These are phyloP conservation scores for Chlorella sorokiniana DNA, from an alignment of 139 green algal genomes.

Conservation along the genomic window DNA sequence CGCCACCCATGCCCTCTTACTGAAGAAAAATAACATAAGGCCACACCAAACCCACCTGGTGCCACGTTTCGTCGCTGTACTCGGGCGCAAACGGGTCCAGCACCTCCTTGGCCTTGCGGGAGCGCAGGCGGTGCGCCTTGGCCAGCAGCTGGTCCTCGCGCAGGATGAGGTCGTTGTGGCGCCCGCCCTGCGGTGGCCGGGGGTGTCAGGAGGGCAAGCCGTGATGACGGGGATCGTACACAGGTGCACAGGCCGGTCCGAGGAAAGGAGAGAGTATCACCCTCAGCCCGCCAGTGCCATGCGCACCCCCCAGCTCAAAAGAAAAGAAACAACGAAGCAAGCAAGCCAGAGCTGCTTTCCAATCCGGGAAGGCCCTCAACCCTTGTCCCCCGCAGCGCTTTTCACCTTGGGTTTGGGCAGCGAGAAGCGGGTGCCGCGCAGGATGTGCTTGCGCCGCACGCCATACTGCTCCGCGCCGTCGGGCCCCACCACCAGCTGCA, in stretches of 20 bases:
- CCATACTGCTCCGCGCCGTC: constrained; percentile 83
- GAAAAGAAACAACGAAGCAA: not conserved
- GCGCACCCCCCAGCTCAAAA: too few relatives aligned
- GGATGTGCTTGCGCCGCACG: constrained; percentile 77
- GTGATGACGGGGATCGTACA: not conserved
- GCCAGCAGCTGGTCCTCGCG: constrained; percentile 87
- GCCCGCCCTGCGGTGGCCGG: constrained; percentile 66
- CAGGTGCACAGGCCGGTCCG: too few relatives aligned
- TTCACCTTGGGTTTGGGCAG: constrained; percentile 91
- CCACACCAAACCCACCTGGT: constrained; percentile 29
- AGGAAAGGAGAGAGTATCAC: too few relatives aligned
- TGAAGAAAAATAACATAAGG: too few relatives aligned
- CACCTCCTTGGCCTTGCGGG: constrained; percentile 40
- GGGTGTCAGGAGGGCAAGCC: not conserved
- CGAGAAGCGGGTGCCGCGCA: constrained; percentile 84
- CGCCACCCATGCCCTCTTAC: too few relatives aligned
- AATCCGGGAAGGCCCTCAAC: not conserved
- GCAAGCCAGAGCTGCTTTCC: too few relatives aligned
- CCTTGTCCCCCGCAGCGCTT: constrained; percentile 14
- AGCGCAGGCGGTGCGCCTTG: constrained; percentile 50
- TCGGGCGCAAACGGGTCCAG: constrained; percentile 82
- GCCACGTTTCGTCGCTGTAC: constrained; percentile 72
- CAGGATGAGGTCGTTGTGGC: constrained; percentile 74
- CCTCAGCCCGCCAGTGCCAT: too few relatives aligned
- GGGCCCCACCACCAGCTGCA: constrained; percentile 74